Percentiles rank a stretch among this genome's conserved stretches.
These are phyloP conservation scores for Vanderwaltozyma tropicalis DNA, from an alignment of 805 yeast species.

Conservation along the genomic window DNA sequence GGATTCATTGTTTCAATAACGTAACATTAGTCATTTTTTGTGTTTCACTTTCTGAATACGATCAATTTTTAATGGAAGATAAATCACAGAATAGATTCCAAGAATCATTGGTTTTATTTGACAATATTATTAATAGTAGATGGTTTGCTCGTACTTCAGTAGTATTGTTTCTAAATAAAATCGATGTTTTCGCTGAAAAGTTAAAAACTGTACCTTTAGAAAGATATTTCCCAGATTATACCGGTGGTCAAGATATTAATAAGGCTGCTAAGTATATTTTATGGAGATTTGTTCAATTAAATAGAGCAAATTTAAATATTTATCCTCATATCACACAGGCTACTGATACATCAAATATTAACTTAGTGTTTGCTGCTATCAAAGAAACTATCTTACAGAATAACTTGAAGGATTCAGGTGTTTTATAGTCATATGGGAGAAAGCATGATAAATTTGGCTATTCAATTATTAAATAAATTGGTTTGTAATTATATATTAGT, in stretches of 20 bases:
- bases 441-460: too few relatives aligned
- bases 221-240: slow-evolving; percentile 78
- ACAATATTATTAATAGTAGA: slow-evolving; percentile 81
- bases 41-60: slow-evolving; percentile 85
- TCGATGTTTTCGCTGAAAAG: slow-evolving; percentile 83
- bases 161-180: slow-evolving; percentile 78
- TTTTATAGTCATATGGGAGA: slow-evolving; percentile 35
- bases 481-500: too few relatives aligned
- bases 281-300: slow-evolving; percentile 81
- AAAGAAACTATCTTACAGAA: slow-evolving; percentile 72
- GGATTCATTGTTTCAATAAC: slow-evolving; percentile 95
- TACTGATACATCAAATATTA: slow-evolving; percentile 82
- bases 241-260: slow-evolving; percentile 80
- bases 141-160: slow-evolving; percentile 87
- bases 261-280: slow-evolving; percentile 87
- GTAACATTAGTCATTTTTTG: slow-evolving; percentile 85
- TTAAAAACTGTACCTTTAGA: slow-evolving; percentile 72
- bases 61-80: slow-evolving; percentile 74
- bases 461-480: too few relatives aligned
- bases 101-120: slow-evolving; percentile 75
- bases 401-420: slow-evolving; percentile 64
- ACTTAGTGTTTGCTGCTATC: slow-evolving; percentile 75
- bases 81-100: slow-evolving; percentile 65
- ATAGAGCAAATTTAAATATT: slow-evolving; percentile 68
- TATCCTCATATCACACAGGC: slow-evolving; percentile 93